Percentiles rank a stretch among this genome's conserved stretches.
Evolutionary conservation across 1,284 basidiomycete species (phyloP).

Genomic region (Pascua guehoae): DNA sequence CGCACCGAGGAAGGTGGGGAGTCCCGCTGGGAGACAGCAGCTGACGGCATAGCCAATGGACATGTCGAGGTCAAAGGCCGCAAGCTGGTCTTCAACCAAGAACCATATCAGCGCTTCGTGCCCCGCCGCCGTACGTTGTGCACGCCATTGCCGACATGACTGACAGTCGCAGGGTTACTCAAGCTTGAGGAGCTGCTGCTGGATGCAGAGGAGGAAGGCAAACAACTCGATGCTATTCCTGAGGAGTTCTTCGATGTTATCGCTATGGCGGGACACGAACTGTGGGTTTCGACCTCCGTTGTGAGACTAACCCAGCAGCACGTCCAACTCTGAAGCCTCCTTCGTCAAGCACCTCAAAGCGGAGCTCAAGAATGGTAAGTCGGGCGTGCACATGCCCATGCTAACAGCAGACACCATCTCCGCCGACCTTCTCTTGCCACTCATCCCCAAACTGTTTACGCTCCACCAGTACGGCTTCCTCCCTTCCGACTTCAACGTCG

Average conservation of each 20-base stretch:
- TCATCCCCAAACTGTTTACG: constrained; percentile 33
- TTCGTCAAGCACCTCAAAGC: constrained; percentile 36
- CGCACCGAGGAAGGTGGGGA: neutral
- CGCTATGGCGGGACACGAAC: constrained; percentile 39
- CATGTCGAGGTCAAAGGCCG: constrained; percentile 30
- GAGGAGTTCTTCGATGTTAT: constrained; percentile 32
- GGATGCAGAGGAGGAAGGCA: constrained; percentile 27
- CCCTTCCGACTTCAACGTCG: constrained; percentile 29
- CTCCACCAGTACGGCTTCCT: constrained; percentile 36
- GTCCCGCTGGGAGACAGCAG: too few species aligned
- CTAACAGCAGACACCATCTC: constrained; percentile 21
- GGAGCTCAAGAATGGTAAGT: constrained; percentile 22
- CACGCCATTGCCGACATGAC: neutral
- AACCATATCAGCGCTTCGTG: constrained; percentile 8
- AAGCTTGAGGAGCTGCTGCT: constrained; percentile 32
- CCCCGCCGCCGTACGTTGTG: constrained; percentile 28
- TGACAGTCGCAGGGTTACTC: constrained; percentile 15
- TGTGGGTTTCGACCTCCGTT: constrained; percentile 19
- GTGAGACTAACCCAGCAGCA: constrained; percentile 11
- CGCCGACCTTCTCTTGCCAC: constrained; percentile 19
- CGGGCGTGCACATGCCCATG: neutral
- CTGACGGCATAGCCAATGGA: neutral
- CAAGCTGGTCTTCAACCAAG: constrained; percentile 31
- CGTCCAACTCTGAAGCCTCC: constrained; percentile 23
- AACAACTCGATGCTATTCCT: constrained; percentile 25